Evolutionary conservation across 306 rosid genomes (phyloP).

Genomic region (Lupinus albus): DNA sequence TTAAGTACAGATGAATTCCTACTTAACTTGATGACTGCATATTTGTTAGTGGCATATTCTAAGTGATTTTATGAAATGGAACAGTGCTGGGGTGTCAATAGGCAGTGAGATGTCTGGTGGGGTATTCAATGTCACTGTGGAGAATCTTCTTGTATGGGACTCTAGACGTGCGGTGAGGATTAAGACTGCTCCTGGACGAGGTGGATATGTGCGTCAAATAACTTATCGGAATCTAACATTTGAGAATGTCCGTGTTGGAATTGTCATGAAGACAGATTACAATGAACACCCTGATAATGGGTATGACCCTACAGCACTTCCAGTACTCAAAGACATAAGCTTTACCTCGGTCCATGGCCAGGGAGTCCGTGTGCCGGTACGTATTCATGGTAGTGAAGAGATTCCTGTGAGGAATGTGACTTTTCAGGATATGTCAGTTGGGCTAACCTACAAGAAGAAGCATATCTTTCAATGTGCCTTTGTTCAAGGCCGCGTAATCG

Average conservation of each 20-base stretch:
- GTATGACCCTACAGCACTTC: constrained; percentile 75
- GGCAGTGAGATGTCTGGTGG: constrained; percentile 99
- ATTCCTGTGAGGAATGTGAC: constrained; percentile 85
- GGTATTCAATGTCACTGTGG: constrained; percentile 77
- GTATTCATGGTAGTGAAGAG: constrained; percentile 89
- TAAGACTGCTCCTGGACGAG: constrained; percentile 96
- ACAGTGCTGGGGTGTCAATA: constrained; percentile 93
- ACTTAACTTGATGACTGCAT: neutral
- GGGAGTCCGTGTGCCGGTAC: constrained; percentile 97
- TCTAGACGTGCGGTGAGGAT: constrained; percentile 94
- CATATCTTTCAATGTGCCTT: constrained; percentile 96
- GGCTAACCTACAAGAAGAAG: constrained; percentile 92
- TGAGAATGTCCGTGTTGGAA: constrained; percentile 90
- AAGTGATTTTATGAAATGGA: constrained; percentile 46
- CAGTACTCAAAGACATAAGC: constrained; percentile 74
- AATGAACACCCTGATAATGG: constrained; percentile 94
- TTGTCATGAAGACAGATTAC: constrained; percentile 94
- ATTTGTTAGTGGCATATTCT: constrained; percentile 10
- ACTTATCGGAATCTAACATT: constrained; percentile 75
- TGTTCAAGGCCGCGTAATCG: constrained; percentile 88
- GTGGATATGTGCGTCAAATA: constrained; percentile 80
- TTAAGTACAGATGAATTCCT: neutral
- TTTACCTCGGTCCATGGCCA: constrained; percentile 84
- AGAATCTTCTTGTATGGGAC: constrained; percentile 81
- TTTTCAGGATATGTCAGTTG: constrained; percentile 83